These are phyloP conservation scores for Yamadazyma sp. DNA, from an alignment of 805 yeast species.

Conservation along the genomic window DNA sequence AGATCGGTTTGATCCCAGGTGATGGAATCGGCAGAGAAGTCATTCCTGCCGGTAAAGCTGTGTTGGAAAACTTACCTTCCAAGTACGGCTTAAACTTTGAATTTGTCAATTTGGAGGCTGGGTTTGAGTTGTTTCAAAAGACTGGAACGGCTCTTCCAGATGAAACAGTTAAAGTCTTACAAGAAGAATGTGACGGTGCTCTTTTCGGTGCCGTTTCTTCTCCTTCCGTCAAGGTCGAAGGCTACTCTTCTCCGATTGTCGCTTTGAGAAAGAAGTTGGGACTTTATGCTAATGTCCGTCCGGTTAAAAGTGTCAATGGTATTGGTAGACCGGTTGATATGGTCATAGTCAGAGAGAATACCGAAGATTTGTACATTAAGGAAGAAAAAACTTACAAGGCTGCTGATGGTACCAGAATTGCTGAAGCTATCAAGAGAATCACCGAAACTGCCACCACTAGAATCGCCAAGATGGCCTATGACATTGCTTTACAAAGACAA, in stretches of 20 bases:
- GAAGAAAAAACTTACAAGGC: conserved; percentile 77
- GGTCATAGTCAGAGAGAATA: conserved; percentile 98
- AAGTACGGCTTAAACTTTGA: conserved; percentile 75
- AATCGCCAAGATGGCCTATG: conserved; percentile 89
- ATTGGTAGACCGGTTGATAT: conserved; percentile 89
- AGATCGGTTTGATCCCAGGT: conserved; percentile 84
- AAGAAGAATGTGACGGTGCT: conserved; percentile 91
- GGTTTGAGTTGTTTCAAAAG: conserved; percentile 87
- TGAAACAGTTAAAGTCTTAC: conserved; percentile 76
- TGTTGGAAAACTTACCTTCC: conserved; percentile 80
- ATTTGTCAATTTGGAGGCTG: conserved; percentile 88
- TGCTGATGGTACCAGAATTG: conserved; percentile 82
- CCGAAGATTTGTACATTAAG: conserved; percentile 95
- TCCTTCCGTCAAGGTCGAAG: conserved; percentile 90
- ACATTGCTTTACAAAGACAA: conserved; percentile 90
- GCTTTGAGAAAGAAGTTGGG: conserved; percentile 97
- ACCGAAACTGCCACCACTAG: conserved; percentile 80
- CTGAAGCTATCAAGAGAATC: conserved; percentile 97
- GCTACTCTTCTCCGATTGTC: conserved; percentile 97
- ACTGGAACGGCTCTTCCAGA: conserved; percentile 98
- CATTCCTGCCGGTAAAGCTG: conserved; percentile 91
- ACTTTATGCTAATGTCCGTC: conserved; percentile 94
- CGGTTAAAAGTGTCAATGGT: conserved; percentile 90
- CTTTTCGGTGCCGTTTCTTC: conserved; percentile 96
- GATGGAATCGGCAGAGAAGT: conserved; percentile 99